Conservation (phyloP, 768 basidiomycete species). For the Macrolepiota albuminosa region DNA sequence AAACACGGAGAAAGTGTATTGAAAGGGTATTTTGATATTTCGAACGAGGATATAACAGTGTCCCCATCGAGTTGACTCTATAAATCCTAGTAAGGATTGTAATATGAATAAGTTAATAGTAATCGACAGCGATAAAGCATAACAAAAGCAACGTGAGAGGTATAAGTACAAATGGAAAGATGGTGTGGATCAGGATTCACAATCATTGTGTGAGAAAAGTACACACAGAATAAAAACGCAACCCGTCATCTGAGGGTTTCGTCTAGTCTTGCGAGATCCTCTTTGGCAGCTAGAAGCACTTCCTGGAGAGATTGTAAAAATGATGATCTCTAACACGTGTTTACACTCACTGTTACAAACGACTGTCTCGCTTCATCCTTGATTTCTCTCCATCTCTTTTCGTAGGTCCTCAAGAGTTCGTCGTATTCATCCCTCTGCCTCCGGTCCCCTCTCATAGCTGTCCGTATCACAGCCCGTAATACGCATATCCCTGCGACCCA, state of each 20-base stretch:
- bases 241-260: constrained; percentile 17
- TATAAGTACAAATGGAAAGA: constrained; percentile 1
- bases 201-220: neutral
- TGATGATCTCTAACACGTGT: neutral
- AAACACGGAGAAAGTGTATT: constrained; percentile 24
- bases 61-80: constrained; percentile 2
- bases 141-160: neutral
- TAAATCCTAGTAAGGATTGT: constrained; percentile 1
- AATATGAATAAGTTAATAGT: constrained; percentile 8
- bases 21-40: constrained; percentile 20
- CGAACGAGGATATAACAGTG: constrained; percentile 3
- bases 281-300: constrained; percentile 45
- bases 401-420: constrained; percentile 50
- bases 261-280: constrained; percentile 47
- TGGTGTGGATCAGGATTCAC: constrained; percentile 1
- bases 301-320: constrained; percentile 28
- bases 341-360: constrained; percentile 47
- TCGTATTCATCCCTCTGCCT: constrained; percentile 50
- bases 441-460: constrained; percentile 41
- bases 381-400: constrained; percentile 67
- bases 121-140: neutral
- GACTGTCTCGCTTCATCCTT: constrained; percentile 62
- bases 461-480: constrained; percentile 52
- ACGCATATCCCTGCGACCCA: constrained; percentile 65
- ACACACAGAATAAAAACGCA: neutral